Evolutionary conservation across 2,329 filamentous ascomycete species (phyloP).

Genomic region (Fusarium sp.): DNA sequence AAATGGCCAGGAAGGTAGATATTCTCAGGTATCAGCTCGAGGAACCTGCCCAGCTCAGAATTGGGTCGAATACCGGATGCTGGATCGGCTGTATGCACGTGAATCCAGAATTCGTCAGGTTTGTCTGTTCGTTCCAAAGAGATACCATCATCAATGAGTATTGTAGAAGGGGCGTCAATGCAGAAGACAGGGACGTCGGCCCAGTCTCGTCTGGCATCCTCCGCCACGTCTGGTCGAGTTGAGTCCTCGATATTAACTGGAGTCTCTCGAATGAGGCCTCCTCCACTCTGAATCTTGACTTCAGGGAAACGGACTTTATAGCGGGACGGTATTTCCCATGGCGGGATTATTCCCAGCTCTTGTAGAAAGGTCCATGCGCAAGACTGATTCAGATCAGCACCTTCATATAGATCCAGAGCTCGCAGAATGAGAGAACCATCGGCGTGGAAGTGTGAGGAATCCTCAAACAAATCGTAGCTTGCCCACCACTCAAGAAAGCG

Average conservation of each 20-base stretch:
- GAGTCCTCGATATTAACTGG: constrained; percentile 47
- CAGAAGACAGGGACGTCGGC: constrained; percentile 70
- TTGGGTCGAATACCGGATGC: constrained; percentile 72
- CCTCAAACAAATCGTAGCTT: constrained; percentile 62
- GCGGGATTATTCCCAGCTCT: constrained; percentile 75
- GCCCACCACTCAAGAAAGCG: constrained; percentile 76
- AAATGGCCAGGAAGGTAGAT: constrained; percentile 68
- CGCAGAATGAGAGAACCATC: constrained; percentile 72
- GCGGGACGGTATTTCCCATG: constrained; percentile 74
- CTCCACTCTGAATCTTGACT: constrained; percentile 54
- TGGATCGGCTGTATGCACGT: constrained; percentile 82
- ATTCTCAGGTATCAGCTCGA: constrained; percentile 68
- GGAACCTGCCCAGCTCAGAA: constrained; percentile 66
- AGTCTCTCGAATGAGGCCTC: constrained; percentile 51
- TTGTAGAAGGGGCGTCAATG: constrained; percentile 73
- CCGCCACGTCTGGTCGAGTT: constrained; percentile 55
- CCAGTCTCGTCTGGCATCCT: constrained; percentile 67
- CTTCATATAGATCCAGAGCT: constrained; percentile 66
- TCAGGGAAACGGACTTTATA: constrained; percentile 67
- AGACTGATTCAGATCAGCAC: constrained; percentile 53
- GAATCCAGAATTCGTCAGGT: constrained; percentile 73
- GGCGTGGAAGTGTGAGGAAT: constrained; percentile 63
- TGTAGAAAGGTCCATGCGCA: constrained; percentile 73
- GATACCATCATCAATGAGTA: constrained; percentile 82
- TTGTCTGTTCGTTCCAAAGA: constrained; percentile 70